Base-by-base conservation (phyloP, 805 yeast species). In the Sungouiozyma intestinalis region DNA sequence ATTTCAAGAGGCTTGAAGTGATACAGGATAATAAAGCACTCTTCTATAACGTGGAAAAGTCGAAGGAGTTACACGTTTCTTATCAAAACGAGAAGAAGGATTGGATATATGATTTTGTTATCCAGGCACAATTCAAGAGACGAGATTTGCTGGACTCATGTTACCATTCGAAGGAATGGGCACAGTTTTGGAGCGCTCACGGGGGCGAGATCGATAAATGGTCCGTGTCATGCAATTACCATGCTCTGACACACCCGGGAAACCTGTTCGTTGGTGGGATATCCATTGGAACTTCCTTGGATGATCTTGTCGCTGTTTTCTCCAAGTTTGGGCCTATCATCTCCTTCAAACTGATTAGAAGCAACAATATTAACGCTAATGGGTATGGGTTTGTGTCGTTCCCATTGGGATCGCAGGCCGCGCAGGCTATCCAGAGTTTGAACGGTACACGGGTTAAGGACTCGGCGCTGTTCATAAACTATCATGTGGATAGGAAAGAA, bases 311-410 rank as follows among this genome's bases (percentile, higher is more conserved):
- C 21, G 58, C 64, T 9, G 50, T 68, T 2, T 70, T 71, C 51
- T 49, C 52, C 36, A 55, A 57, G 11, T 71, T 53, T 49, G 77
- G 77, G 16, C 63, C 65, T 1, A 57, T 72, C 7, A 45, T 65
- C 8, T 64, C 73, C 3, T 65, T 76, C 45, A 74, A 74, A 47
- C 61, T 75, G 14, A 69, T 74, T 6, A 24, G 20, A 17, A 57
- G 55, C 36, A 69, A 69, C 6, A 54, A 59, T 17, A 64, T 71
- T 21, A 66, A 64, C 48, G 49, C 60, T 1, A 46, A 39, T 7
- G 76, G 79, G 18, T 77, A 71, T 56, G 92, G 90, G 7, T 83
- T 83, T 60, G 73, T 84, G 15, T 80, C 82, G 47, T 83, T 71
- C 54, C 65, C 71, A 40, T 63, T 67, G 43, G 72, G 75, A 38